Conservation (phyloP, 495 filamentous ascomycete genomes). For the Tuber magnatum region DNA sequence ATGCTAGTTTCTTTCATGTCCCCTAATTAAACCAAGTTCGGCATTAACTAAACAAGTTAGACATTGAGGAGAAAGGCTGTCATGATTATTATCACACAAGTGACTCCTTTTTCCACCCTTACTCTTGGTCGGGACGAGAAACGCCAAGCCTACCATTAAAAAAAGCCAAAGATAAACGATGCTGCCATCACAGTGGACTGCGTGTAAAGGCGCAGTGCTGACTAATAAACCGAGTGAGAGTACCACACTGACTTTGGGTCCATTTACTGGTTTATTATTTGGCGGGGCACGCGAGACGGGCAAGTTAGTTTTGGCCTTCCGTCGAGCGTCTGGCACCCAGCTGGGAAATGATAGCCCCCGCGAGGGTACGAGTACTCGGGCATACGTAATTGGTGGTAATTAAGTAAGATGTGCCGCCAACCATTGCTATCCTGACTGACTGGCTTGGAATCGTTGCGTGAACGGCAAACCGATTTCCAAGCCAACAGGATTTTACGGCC, state of each 20-base stretch:
- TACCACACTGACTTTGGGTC: background rate
- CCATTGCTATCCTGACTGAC: background rate
- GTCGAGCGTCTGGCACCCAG: background rate
- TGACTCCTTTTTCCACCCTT: background rate
- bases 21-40: background rate
- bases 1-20: background rate
- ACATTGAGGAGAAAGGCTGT: background rate
- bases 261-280: background rate
- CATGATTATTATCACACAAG: background rate
- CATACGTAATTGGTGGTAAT: background rate
- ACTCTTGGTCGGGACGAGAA: background rate
- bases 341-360: background rate
- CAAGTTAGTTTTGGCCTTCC: background rate
- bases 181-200: background rate
- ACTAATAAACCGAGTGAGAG: conserved; percentile 6
- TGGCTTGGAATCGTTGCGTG: background rate
- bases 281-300: background rate
- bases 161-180: background rate
- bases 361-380: background rate
- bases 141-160: background rate
- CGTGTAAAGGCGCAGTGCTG: background rate
- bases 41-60: background rate
- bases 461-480: background rate
- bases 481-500: background rate
- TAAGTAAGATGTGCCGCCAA: background rate